phyloP scores from a whole-genome alignment of 352 stramenopile genomes.

The Chloridella minuta region DNA sequence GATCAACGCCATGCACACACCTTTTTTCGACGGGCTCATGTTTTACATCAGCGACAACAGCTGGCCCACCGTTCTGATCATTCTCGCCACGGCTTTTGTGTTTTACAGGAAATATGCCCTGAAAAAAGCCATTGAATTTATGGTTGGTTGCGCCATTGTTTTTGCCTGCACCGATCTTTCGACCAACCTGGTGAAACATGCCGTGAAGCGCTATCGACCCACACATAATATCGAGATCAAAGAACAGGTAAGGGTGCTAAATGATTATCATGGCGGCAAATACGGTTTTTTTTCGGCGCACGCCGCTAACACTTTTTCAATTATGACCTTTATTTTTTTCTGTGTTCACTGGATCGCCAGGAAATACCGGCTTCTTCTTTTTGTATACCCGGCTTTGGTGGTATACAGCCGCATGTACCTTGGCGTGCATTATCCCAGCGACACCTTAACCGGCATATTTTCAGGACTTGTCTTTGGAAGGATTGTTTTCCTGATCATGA shows the following conservation, averaged over 20 bases:
- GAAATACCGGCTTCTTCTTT: not conserved
- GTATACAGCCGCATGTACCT: not conserved
- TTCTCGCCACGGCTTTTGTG: not conserved
- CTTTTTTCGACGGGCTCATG: not conserved
- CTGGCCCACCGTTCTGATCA: not conserved
- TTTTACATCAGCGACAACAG: not conserved
- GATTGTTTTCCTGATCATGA: not conserved
- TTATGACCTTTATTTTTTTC: not conserved
- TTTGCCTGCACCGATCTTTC: not conserved
- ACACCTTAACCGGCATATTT: not conserved
- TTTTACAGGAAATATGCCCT: not conserved
- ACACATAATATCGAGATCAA: not conserved
- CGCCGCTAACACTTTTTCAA: not conserved
- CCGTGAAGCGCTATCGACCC: not conserved
- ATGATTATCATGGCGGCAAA: not conserved
- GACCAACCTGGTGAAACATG: not conserved
- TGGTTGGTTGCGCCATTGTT: not conserved
- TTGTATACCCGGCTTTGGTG: not conserved
- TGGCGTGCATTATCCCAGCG: not conserved
- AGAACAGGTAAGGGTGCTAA: not conserved
- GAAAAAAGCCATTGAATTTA: not conserved
- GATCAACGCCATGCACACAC: not conserved
- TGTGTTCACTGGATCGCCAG: not conserved
- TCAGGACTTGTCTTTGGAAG: not conserved
- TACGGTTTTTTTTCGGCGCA: not conserved